Evolutionary conservation across 1,139 yeast species (phyloP).

Genomic region (Zygosaccharomyces sapae): DNA sequence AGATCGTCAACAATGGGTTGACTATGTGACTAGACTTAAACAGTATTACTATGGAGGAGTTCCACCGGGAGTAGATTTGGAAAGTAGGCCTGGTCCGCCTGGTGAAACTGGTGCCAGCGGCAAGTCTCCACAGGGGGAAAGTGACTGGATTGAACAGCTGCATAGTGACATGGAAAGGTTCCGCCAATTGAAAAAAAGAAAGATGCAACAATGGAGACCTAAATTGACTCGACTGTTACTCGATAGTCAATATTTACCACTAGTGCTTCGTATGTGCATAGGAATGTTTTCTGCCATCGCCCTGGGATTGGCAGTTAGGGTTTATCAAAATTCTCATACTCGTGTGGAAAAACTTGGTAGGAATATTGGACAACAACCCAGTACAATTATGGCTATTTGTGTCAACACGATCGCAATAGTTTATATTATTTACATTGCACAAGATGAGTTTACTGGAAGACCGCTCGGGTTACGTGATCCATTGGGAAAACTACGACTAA

Average conservation of each 20-base stretch:
- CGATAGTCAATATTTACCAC: slow-evolving; percentile 76
- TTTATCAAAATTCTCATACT: slow-evolving; percentile 48
- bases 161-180: slow-evolving; percentile 30
- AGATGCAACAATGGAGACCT: slow-evolving; percentile 63
- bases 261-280: slow-evolving; percentile 67
- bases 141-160: slow-evolving; percentile 26
- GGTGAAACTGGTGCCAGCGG: slow-evolving; percentile 4
- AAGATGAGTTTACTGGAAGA: slow-evolving; percentile 87
- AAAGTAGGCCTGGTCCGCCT: slow-evolving; percentile 1
- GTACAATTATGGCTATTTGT: slow-evolving; percentile 86
- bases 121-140: slow-evolving; percentile 17
- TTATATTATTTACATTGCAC: slow-evolving; percentile 75
- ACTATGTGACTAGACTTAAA: slow-evolving; percentile 29
- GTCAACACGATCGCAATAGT: slow-evolving; percentile 77
- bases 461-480: slow-evolving; percentile 78
- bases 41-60: slow-evolving; percentile 27
- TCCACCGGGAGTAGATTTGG: slow-evolving; percentile 1
- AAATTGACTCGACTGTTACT: slow-evolving; percentile 55
- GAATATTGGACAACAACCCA: slow-evolving; percentile 70
- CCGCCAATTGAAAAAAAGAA: slow-evolving; percentile 45
- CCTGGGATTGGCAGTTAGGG: slow-evolving; percentile 62
- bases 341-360: slow-evolving; percentile 34
- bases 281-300: slow-evolving; percentile 59
- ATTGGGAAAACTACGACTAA: slow-evolving; percentile 69
- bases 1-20: slow-evolving; percentile 34